A percentile compares a stretch with the other conserved stretches of the same genome.
Conservation (phyloP, 2,329 filamentous ascomycete species). For the Mycosphaerelloides madeirae region DNA sequence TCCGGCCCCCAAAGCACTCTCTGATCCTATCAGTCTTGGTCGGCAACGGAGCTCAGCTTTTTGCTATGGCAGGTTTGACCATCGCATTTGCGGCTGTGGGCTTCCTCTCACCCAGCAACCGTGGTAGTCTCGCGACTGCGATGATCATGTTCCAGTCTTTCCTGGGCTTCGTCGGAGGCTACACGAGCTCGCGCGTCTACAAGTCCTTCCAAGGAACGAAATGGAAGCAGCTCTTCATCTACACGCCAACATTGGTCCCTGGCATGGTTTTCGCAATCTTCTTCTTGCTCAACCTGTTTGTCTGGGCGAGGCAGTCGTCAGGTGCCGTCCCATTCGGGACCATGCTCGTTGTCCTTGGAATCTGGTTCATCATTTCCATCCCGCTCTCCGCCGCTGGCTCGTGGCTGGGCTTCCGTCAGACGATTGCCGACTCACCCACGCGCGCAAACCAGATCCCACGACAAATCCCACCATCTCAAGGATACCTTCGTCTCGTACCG, state of each 20-base stretch:
- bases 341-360: slow-evolving; percentile 86
- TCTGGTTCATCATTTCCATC: slow-evolving; percentile 96
- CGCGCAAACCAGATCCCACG: slow-evolving; percentile 97
- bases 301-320: slow-evolving; percentile 88
- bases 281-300: slow-evolving; percentile 92
- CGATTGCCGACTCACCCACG: slow-evolving; percentile 71
- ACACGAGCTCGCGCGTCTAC: slow-evolving; percentile 84
- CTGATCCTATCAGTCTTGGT: slow-evolving; percentile 81
- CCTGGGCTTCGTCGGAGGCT: slow-evolving; percentile 88
- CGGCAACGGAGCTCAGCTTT: slow-evolving; percentile 91
- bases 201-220: slow-evolving; percentile 87
- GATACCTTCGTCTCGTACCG: slow-evolving; percentile 79
- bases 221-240: slow-evolving; percentile 89
- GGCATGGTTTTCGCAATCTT: slow-evolving; percentile 80
- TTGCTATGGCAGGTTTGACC: slow-evolving; percentile 94
- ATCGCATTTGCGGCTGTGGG: slow-evolving; percentile 90
- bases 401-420: slow-evolving; percentile 79
- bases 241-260: slow-evolving; percentile 82
- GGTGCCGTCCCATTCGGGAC: slow-evolving; percentile 94
- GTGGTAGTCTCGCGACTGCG: slow-evolving; percentile 86
- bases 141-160: slow-evolving; percentile 91
- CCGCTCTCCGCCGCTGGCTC: slow-evolving; percentile 85
- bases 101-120: slow-evolving; percentile 92
- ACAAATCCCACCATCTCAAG: slow-evolving; percentile 80
- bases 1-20: slow-evolving; percentile 78